Percentiles rank a stretch among this genome's conserved stretches.
Evolutionary conservation across 1,284 basidiomycete genomes (phyloP).

Genomic region (Laetiporus sulphureus): DNA sequence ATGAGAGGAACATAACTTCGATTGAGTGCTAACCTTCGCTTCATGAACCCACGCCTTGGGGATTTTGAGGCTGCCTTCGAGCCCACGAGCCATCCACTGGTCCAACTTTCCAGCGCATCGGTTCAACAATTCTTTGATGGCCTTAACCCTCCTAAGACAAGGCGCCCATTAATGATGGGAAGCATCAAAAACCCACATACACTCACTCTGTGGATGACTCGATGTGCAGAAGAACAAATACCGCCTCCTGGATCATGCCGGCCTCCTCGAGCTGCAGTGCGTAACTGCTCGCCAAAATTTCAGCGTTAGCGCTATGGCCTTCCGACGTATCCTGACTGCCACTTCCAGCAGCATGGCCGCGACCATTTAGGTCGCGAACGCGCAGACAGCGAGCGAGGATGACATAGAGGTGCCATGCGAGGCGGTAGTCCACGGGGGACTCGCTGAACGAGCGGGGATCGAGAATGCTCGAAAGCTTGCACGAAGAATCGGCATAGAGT

Average conservation of each 20-base stretch:
- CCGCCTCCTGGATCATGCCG: slow-evolving; percentile 81
- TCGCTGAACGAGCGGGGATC: slow-evolving; percentile 72
- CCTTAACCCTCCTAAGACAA: slow-evolving; percentile 60
- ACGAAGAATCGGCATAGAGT: slow-evolving; percentile 64
- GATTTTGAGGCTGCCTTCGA: slow-evolving; percentile 73
- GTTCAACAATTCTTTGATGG: slow-evolving; percentile 76
- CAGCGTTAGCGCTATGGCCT: slow-evolving; percentile 79
- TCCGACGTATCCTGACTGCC: slow-evolving; percentile 16
- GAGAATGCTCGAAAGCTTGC: slow-evolving; percentile 54
- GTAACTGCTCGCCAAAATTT: slow-evolving; percentile 78
- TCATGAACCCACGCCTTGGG: slow-evolving; percentile 86
- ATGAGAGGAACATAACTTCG: slow-evolving; percentile 2
- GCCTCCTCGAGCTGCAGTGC: slow-evolving; percentile 82
- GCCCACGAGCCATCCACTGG: slow-evolving; percentile 65
- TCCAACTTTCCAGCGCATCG: slow-evolving; percentile 67
- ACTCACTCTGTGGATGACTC: slow-evolving; percentile 71
- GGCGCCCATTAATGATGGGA: neutral
- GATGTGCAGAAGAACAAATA: slow-evolving; percentile 87
- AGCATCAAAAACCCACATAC: slow-evolving; percentile 4
- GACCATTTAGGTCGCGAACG: slow-evolving; percentile 82
- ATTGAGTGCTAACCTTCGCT: slow-evolving; percentile 58
- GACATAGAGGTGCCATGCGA: slow-evolving; percentile 93
- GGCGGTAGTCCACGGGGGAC: slow-evolving; percentile 73
- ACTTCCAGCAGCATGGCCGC: slow-evolving; percentile 25
- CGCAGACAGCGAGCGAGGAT: slow-evolving; percentile 80